Base-by-base conservation (phyloP, 1,139 yeast genomes). In the Geotrichum carabidarum region DNA sequence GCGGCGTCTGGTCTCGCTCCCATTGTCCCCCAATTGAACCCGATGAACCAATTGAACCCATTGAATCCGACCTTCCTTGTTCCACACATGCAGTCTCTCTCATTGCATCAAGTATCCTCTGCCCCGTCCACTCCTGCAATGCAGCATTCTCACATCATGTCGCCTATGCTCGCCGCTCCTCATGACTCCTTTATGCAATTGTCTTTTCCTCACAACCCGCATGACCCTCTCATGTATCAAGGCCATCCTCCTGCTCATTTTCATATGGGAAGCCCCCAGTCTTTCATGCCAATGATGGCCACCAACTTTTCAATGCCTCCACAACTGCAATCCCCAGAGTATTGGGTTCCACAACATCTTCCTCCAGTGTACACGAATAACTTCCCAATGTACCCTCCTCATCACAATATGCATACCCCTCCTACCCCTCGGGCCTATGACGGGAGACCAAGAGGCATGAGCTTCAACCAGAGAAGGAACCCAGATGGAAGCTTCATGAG, bases 111-210 rank as follows among this genome's bases (percentile, higher is more conserved):
- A 34, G 40, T 44, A 15, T 44, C 48, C 9, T 45, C 49, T 15
- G 49, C 49, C 7, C 49, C 49, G 6, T 36, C 49, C 4, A 45
- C 49, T 8, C 49, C 49, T 35, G 42, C 42, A 34, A 4, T 45
- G 31, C 42, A 35, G 32, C 49, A 45, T 15, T 18, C 48, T 34
- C 36, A 44, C 36, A 34, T 44, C 8, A 34, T 45, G 41, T 32
- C 41, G 1, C 44, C 27, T 17, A 30, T 37, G 34, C 34, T 14
- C 8, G 37, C 17, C 15, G 38, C 45, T 35, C 42, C 49, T 11
- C 30, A 30, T 35, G 49, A 36, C 12, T 41, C 41, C 5, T 36
- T 8, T 22, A n/a, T 35, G 42, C 36, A 30, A 18, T 17, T 45
- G 32, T 9, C 34, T 12, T 35, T 17, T 11, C 38, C 41, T 22